These are phyloP conservation scores for Cryptococcus sp. DNA, from an alignment of 1,284 basidiomycete species.

Conservation along the genomic window DNA sequence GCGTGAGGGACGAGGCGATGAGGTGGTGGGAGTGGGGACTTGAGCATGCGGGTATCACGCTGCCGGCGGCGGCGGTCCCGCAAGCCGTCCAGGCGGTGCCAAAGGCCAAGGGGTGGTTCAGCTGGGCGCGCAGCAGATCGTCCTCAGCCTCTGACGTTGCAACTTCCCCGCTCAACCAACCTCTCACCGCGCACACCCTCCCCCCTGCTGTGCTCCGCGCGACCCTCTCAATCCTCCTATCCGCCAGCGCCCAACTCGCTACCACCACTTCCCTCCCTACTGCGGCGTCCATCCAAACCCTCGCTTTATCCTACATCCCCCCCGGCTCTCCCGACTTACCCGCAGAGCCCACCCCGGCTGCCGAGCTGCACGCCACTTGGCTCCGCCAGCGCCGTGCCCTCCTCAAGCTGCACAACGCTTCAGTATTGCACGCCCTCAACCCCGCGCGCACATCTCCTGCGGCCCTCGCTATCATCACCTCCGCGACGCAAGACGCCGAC, in stretches of 20 bases:
- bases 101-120: slow-evolving; percentile 18
- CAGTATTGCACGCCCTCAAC: slow-evolving; percentile 60
- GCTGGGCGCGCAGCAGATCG: background rate
- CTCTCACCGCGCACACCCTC: slow-evolving; percentile 4
- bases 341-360: slow-evolving; percentile 58
- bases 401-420: slow-evolving; percentile 68
- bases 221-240: slow-evolving; percentile 63
- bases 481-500: slow-evolving; percentile 65
- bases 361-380: slow-evolving; percentile 61
- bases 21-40: slow-evolving; percentile 48
- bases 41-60: slow-evolving; percentile 20
- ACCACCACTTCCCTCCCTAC: slow-evolving; percentile 69
- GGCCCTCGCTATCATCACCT: slow-evolving; percentile 58
- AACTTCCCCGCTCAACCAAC: background rate
- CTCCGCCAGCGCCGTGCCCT: slow-evolving; percentile 69
- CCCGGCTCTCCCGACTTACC: slow-evolving; percentile 43
- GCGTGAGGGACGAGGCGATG: slow-evolving; percentile 29
- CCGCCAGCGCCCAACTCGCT: slow-evolving; percentile 65
- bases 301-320: slow-evolving; percentile 79
- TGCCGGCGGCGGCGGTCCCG: background rate
- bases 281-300: slow-evolving; percentile 78
- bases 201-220: slow-evolving; percentile 61
- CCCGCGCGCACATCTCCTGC: background rate
- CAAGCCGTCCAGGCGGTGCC: slow-evolving; percentile 11
- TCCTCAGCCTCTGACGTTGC: background rate